Conservation (phyloP, 495 filamentous ascomycete species). For the Astrocystis sublimbata region DNA sequence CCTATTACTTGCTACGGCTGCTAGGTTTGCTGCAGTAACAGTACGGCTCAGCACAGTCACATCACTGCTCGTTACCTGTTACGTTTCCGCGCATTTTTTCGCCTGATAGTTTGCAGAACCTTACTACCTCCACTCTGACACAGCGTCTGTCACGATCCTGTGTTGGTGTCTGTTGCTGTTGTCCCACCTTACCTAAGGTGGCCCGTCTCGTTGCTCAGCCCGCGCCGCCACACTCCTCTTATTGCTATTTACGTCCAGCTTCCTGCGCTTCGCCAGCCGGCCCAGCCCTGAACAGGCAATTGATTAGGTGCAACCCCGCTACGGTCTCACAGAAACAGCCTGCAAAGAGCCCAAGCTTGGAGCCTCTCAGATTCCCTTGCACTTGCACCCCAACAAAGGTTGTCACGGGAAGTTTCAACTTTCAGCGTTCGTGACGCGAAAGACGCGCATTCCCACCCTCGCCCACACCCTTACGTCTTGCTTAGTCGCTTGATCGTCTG, state of each 20-base stretch:
- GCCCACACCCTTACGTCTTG: background rate
- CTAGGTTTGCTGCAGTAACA: background rate
- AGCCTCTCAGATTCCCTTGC: background rate
- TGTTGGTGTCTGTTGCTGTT: background rate
- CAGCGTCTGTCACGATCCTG: background rate
- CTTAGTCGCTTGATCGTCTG: background rate
- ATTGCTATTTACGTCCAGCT: conserved; percentile 3
- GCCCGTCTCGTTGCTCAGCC: conserved; percentile 4
- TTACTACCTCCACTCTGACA: background rate
- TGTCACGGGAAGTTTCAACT: background rate
- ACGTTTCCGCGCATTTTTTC: too few species aligned
- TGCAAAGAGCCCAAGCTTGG: background rate
- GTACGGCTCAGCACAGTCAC: background rate
- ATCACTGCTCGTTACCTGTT: background rate
- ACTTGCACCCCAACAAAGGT: background rate
- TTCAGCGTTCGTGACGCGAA: background rate
- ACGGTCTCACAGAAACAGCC: conserved; percentile 13
- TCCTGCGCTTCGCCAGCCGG: background rate
- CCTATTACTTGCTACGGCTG: background rate
- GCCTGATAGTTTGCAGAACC: background rate
- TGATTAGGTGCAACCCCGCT: conserved; percentile 9
- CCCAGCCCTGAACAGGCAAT: conserved; percentile 12
- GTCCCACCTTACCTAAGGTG: background rate
- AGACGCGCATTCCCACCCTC: background rate
- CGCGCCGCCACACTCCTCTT: background rate